phyloP scores from a whole-genome alignment of 352 stramenopile species.

The Pythium sukuiense region DNA sequence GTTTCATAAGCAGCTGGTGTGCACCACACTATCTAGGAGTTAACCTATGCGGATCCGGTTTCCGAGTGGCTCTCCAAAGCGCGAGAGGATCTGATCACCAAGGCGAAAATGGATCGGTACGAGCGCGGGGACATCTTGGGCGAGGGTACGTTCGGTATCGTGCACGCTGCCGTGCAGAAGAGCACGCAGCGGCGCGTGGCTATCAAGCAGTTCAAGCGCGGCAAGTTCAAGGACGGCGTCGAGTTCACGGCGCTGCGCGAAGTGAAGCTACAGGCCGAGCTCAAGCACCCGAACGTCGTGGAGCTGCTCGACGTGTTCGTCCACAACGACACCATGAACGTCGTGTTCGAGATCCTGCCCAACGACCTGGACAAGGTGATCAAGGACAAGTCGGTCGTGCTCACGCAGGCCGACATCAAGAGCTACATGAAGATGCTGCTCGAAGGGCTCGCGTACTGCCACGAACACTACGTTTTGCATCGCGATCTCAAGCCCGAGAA shows the following conservation, averaged over 20 bases:
- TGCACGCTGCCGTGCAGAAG: slow-evolving; percentile 79
- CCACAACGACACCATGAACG: slow-evolving; percentile 87
- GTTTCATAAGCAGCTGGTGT: neutral
- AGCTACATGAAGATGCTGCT: slow-evolving; percentile 89
- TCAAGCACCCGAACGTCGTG: slow-evolving; percentile 85
- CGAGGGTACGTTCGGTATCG: slow-evolving; percentile 89
- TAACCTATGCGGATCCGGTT: slow-evolving; percentile 5
- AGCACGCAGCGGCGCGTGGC: slow-evolving; percentile 66
- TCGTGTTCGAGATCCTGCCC: slow-evolving; percentile 88
- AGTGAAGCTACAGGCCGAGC: slow-evolving; percentile 87
- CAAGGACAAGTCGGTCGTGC: slow-evolving; percentile 86
- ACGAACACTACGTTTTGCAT: slow-evolving; percentile 83
- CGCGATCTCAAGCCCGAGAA: slow-evolving; percentile 90
- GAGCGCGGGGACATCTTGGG: slow-evolving; percentile 71
- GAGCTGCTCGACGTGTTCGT: slow-evolving; percentile 89
- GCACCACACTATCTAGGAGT: neutral
- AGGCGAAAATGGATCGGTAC: slow-evolving; percentile 71
- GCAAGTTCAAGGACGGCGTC: slow-evolving; percentile 88
- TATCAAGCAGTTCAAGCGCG: slow-evolving; percentile 90
- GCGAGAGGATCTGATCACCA: too few species aligned
- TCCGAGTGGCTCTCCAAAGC: neutral
- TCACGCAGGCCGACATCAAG: slow-evolving; percentile 86
- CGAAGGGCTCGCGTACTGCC: slow-evolving; percentile 72
- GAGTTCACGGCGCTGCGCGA: slow-evolving; percentile 89
- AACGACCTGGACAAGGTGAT: slow-evolving; percentile 89